Conservation (phyloP, 257 asterid genomes). For the Osmanthus fragrans region DNA sequence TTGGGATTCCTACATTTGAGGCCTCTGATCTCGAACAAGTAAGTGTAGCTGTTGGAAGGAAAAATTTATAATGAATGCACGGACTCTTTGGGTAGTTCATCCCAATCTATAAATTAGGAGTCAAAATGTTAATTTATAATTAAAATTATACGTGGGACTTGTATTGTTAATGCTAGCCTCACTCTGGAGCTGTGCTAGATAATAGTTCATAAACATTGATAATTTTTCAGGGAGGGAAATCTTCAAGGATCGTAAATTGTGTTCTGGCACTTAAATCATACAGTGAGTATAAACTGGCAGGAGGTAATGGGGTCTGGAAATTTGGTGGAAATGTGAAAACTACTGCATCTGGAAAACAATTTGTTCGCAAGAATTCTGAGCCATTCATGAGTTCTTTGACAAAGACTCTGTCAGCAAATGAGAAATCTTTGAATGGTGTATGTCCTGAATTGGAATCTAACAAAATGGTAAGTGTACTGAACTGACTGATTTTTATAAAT, state of each 20-base stretch:
- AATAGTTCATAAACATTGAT: constrained; percentile 2
- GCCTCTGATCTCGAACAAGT: constrained; percentile 98
- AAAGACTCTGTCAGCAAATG: constrained; percentile 54
- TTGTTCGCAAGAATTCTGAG: constrained; percentile 83
- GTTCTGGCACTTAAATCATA: constrained; percentile 87
- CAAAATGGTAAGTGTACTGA: constrained; percentile 51
- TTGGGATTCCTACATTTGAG: constrained; percentile 94
- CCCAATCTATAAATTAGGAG: background rate
- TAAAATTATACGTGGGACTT: background rate
- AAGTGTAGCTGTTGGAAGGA: constrained; percentile 21
- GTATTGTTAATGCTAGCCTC: background rate
- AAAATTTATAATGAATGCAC: background rate
- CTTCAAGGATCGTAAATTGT: constrained; percentile 88
- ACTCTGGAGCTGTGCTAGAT: background rate
- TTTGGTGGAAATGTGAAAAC: constrained; percentile 81
- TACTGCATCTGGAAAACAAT: constrained; percentile 60
- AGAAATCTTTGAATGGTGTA: constrained; percentile 44
- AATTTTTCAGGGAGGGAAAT: constrained; percentile 80
- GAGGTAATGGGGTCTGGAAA: constrained; percentile 83
- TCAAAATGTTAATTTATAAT: background rate
- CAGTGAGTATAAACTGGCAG: constrained; percentile 78
- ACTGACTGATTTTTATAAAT: constrained; percentile 10
- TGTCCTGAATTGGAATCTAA: constrained; percentile 45
- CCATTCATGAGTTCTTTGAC: constrained; percentile 72
- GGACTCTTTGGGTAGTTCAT: constrained; percentile 4